Evolutionary conservation across 75 land plant genomes (phyloP), one percentile per base, ranked within the genome.

Genomic region (Isoetes taiwanensis): DNA sequence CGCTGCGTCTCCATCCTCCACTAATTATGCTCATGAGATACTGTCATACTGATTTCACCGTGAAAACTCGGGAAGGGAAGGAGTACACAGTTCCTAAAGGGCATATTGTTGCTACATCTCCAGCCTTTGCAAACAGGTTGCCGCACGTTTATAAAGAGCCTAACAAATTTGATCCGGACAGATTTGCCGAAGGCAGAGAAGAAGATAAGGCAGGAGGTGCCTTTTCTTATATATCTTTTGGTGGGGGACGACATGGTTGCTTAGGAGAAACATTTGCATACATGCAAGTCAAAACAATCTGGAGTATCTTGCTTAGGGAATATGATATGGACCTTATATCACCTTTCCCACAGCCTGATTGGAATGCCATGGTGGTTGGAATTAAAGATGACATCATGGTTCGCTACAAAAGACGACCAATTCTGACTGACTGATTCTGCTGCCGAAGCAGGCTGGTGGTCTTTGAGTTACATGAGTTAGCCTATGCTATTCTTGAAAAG

Each of bases 361-460:
- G 98, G 98, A 84, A 87, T 70, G 98, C 95, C 26, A 87, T 93
- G 98, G 98, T 93, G 5, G 98, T 93, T 5, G 98, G 98, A n/a
- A 73, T 81, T 25, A 93, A 93, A 57, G 98, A 89, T 23, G 73
- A 93, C 54, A 89, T 93, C 29, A 83, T 93, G 98, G 95, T 87
- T 40, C 70, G 78, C 20, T 93, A 93, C 95, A 93, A 81, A 69
- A 64, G 89, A 20, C 61, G 83, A 24, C 34, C 28, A 48, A 66
- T 88, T 19, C 37, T 75, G 40, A 62, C 58, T 62, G 26, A 59
- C 14, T 52, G 30, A 24, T 9, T 3, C 11, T 4, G 48, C 19
- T 12, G 3, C 3, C 1, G 10, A 30, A n/a, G n/a, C n/a, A n/a
- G n/a, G n/a, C n/a, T n/a, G n/a, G n/a, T n/a, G n/a, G n/a, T n/a